These are phyloP conservation scores for Rhododendron williamsianum DNA, from an alignment of 148 eudicot species.

Conservation along the genomic window DNA sequence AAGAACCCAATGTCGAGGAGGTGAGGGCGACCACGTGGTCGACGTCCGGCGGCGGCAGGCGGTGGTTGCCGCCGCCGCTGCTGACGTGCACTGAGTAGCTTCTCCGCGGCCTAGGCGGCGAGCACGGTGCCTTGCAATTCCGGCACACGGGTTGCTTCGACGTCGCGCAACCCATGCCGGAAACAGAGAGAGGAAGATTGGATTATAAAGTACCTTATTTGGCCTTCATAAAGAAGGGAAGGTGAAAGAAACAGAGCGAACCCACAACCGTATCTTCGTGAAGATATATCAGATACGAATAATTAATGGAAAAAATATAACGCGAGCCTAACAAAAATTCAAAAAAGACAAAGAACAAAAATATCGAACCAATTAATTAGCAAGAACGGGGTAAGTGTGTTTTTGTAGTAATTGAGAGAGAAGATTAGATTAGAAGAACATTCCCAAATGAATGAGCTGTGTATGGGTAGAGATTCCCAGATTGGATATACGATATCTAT, in stretches of 20 bases:
- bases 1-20: slow-evolving; percentile 71
- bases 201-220: background rate
- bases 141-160: slow-evolving; percentile 53
- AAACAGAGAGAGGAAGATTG: background rate
- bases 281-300: background rate
- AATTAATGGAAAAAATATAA: background rate
- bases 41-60: slow-evolving; percentile 31
- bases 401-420: background rate
- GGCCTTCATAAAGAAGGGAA: background rate
- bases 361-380: background rate
- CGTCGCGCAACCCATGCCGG: slow-evolving; percentile 65
- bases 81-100: slow-evolving; percentile 62
- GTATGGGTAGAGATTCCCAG: slow-evolving; percentile 14
- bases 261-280: background rate
- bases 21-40: slow-evolving; percentile 52
- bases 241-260: background rate
- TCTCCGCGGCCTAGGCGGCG: slow-evolving; percentile 58
- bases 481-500: background rate
- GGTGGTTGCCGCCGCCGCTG: slow-evolving; percentile 17
- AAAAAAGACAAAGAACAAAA: background rate
- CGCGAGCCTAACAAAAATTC: background rate
- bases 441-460: slow-evolving; percentile 24
- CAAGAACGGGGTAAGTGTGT: background rate
- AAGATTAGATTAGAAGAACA: slow-evolving; percentile 16
- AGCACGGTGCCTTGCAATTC: slow-evolving; percentile 41